Evolutionary conservation across 495 filamentous ascomycete genomes (phyloP).

Genomic region (Penicillium manginii): DNA sequence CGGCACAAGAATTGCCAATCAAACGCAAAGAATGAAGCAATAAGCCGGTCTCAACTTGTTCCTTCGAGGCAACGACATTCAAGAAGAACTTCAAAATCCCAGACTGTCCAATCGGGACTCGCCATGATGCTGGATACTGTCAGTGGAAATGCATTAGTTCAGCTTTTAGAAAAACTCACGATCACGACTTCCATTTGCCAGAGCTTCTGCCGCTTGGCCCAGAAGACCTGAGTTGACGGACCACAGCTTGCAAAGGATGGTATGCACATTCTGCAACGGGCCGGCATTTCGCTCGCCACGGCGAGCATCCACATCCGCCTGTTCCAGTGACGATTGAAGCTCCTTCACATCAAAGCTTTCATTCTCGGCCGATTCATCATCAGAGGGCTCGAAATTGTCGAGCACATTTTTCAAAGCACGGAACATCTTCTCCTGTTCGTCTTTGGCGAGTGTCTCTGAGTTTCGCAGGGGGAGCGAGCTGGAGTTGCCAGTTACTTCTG

Average conservation of each 20-base stretch:
- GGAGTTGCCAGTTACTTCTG: slow-evolving; percentile 8
- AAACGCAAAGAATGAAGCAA: slow-evolving; percentile 65
- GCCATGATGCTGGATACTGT: slow-evolving; percentile 57
- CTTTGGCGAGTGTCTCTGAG: slow-evolving; percentile 13
- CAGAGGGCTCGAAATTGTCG: slow-evolving; percentile 22
- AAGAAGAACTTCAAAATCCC: slow-evolving; percentile 72
- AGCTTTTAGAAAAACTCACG: slow-evolving; percentile 48
- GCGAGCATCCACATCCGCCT: slow-evolving; percentile 28
- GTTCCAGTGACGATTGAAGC: slow-evolving; percentile 32
- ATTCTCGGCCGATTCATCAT: slow-evolving; percentile 21
- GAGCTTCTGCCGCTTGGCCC: slow-evolving; percentile 55
- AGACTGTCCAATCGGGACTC: slow-evolving; percentile 65
- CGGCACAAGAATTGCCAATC: slow-evolving; percentile 81
- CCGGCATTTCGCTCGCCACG: slow-evolving; percentile 24
- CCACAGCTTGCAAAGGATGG: slow-evolving; percentile 41
- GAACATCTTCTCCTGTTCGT: slow-evolving; percentile 39
- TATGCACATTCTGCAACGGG: slow-evolving; percentile 28
- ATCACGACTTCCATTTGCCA: slow-evolving; percentile 70
- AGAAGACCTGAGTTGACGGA: slow-evolving; percentile 46
- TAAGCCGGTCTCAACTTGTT: slow-evolving; percentile 36
- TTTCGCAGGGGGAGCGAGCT: slow-evolving; percentile 19
- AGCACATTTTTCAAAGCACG: slow-evolving; percentile 27
- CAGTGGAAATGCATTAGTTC: neutral
- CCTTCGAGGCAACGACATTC: slow-evolving; percentile 47
- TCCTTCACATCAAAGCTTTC: slow-evolving; percentile 28